Base-by-base conservation (phyloP, 2,329 filamentous ascomycete genomes). In the Neocatenulostroma microsporum region DNA sequence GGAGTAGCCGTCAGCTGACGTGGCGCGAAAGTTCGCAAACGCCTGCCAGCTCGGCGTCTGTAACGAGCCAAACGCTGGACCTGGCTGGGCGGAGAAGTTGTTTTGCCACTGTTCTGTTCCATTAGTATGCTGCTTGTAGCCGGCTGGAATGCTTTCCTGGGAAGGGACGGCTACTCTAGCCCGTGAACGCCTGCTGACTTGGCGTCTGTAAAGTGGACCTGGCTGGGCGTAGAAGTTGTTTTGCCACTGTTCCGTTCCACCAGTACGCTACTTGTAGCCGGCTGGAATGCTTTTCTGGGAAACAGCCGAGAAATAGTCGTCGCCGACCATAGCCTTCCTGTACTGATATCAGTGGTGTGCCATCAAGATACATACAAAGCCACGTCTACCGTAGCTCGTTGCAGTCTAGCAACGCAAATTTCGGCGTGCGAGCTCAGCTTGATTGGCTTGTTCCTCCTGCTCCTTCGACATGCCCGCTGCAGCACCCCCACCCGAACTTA, bases 331-430 rank as follows among this genome's bases (percentile, higher is more conserved):
- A n/a, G n/a, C n/a, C n/a, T n/a, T n/a, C n/a, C n/a, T n/a, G n/a
- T n/a, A n/a, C n/a, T n/a, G n/a, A n/a, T n/a, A n/a, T n/a, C n/a
- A n/a, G n/a, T n/a, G n/a, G n/a, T n/a, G n/a, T n/a, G n/a, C n/a
- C n/a, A n/a, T n/a, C n/a, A n/a, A n/a, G n/a, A n/a, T n/a, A n/a
- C n/a, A n/a, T n/a, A n/a, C n/a, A 94, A 14, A 94, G 65, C 11
- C 84, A 78, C 50, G 82, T 76, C 13, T 81, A 78, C 3, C 88
- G 82, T 0, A 69, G 62, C 25, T 91, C 85, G 13, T 81, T 76
- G 56, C 88, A 94, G 42, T 95, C 88, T 33, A 95, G 65, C 41
- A 94, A 64, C 1, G 88, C 84, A 53, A 96, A 89, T 63, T 94
- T 93, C 17, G 89, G 91, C 2, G 50, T 29, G 49, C 54, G 33